Evolutionary conservation across 2,329 filamentous ascomycete genomes (phyloP).

Genomic region (Pseudocercospora fuligena): DNA sequence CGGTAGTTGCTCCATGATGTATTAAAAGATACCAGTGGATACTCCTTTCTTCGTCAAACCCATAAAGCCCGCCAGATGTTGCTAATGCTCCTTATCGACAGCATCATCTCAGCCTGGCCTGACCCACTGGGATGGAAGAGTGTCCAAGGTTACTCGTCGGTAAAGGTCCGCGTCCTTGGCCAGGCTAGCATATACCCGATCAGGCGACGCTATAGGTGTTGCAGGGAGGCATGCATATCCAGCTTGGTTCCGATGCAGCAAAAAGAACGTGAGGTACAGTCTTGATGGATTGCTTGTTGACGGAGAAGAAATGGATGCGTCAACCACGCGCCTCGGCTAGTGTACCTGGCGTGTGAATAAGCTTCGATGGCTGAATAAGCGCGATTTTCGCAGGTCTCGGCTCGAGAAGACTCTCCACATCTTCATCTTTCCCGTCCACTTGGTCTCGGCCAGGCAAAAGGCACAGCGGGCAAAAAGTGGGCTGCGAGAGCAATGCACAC

Average conservation of each 20-base stretch:
- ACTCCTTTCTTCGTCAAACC: neutral
- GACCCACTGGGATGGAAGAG: neutral
- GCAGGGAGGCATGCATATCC: neutral
- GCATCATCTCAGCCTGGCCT: conserved; percentile 1
- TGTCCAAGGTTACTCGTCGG: neutral
- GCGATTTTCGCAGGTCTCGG: neutral
- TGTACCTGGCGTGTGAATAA: neutral
- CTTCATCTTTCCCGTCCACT: neutral
- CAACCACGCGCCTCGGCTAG: neutral
- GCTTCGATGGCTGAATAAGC: neutral
- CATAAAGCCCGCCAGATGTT: neutral
- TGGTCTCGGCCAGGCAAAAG: neutral
- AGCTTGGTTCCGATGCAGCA: neutral
- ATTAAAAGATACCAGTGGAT: neutral
- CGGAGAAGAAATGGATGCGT: neutral
- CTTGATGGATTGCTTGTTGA: conserved; percentile 1
- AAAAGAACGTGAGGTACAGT: neutral
- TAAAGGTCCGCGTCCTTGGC: conserved; percentile 1
- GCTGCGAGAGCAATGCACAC: neutral
- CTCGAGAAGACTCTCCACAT: neutral
- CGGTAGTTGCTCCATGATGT: conserved; percentile 1
- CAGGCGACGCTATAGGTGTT: neutral
- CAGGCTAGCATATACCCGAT: conserved; percentile 2
- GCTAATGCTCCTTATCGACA: neutral
- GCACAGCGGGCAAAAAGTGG: neutral